These are phyloP conservation scores for Botrytis elliptica DNA, from an alignment of 2,329 filamentous ascomycete genomes.

Conservation along the genomic window DNA sequence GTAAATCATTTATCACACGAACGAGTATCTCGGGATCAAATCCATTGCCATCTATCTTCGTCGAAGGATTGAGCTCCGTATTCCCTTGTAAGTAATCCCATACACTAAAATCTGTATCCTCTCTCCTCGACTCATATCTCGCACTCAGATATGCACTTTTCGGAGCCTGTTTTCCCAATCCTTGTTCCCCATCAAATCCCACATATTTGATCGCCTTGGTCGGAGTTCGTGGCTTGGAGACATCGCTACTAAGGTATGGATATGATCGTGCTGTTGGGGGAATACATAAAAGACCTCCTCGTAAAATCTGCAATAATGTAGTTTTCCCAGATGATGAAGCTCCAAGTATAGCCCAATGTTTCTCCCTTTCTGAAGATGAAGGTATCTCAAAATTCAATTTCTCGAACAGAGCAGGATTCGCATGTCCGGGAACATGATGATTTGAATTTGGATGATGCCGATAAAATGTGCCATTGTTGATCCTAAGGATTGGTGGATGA, in stretches of 20 bases:
- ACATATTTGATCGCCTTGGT: slow-evolving; percentile 79
- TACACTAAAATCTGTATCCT: slow-evolving; percentile 84
- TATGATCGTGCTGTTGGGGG: slow-evolving; percentile 75
- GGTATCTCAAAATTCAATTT: slow-evolving; percentile 69
- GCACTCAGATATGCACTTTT: slow-evolving; percentile 83
- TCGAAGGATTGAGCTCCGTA: slow-evolving; percentile 75
- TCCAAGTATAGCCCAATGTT: slow-evolving; percentile 83
- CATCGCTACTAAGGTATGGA: slow-evolving; percentile 69
- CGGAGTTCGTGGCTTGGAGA: slow-evolving; percentile 55
- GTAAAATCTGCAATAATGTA: slow-evolving; percentile 74
- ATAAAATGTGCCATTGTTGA: slow-evolving; percentile 81
- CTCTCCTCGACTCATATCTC: slow-evolving; percentile 82
- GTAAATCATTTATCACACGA: slow-evolving; percentile 67
- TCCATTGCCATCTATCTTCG: slow-evolving; percentile 49
- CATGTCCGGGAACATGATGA: slow-evolving; percentile 40
- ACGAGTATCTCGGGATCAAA: slow-evolving; percentile 53
- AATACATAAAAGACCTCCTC: slow-evolving; percentile 71
- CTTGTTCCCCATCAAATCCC: slow-evolving; percentile 77
- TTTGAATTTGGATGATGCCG: slow-evolving; percentile 62
- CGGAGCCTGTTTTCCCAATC: slow-evolving; percentile 51
- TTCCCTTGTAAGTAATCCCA: slow-evolving; percentile 78
- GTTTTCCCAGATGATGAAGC: slow-evolving; percentile 78
- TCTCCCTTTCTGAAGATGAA: slow-evolving; percentile 48
- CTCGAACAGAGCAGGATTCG: slow-evolving; percentile 72
- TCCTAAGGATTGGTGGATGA: slow-evolving; percentile 63